A percentile compares a stretch with the other conserved stretches of the same genome.
Conservation (phyloP, 352 stramenopile species). For the Elongisporangium anandrum region DNA sequence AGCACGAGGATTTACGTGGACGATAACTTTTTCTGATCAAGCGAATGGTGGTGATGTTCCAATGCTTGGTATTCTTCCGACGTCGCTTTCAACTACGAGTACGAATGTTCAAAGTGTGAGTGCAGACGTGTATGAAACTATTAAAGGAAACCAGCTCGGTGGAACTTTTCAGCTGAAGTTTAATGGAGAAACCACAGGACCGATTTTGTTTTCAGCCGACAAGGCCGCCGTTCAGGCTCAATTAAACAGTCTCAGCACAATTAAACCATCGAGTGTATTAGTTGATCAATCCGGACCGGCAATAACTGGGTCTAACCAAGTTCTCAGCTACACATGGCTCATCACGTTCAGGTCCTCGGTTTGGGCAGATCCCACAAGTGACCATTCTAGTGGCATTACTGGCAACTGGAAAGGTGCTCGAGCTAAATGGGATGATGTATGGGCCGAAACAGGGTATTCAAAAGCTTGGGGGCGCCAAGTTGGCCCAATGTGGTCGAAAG, state of each 20-base stretch:
- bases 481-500: conserved; percentile 66
- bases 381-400: conserved; percentile 73
- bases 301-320: conserved; percentile 49
- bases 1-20: conserved; percentile 77
- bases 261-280: conserved; percentile 89
- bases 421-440: conserved; percentile 86
- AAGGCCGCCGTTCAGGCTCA: conserved; percentile 80
- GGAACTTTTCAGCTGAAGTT: conserved; percentile 93
- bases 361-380: conserved; percentile 90
- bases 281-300: conserved; percentile 60
- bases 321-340: conserved; percentile 86
- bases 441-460: conserved; percentile 89
- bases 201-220: conserved; percentile 85
- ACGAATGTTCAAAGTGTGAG: conserved; percentile 23
- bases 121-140: conserved; percentile 59
- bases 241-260: conserved; percentile 91
- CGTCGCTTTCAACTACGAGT: conserved; percentile 16
- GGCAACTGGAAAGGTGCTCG: conserved; percentile 91
- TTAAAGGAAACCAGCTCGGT: conserved; percentile 86
- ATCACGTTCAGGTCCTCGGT: conserved; percentile 93
- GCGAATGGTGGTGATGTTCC: conserved; percentile 83
- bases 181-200: conserved; percentile 90
- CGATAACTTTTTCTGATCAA: conserved; percentile 56
- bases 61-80: conserved; percentile 12
- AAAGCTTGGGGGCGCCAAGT: conserved; percentile 97